Evolutionary conservation across 331 rosid genomes (phyloP).

Genomic region (Malus hybrid): DNA sequence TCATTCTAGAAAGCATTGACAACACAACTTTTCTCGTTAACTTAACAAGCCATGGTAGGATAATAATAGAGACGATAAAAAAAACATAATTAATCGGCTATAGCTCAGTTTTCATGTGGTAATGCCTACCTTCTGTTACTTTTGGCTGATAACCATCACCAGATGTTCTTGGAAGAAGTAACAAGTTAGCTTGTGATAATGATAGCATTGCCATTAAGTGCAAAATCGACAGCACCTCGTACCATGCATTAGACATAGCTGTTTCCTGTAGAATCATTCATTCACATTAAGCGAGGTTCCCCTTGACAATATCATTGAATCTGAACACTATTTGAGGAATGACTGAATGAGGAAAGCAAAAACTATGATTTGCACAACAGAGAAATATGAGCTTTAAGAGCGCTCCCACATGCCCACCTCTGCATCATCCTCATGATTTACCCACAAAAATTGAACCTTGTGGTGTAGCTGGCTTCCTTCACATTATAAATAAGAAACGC

Average conservation of each 20-base stretch:
- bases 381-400: conserved; percentile 1
- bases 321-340: not conserved
- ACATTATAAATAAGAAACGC: conserved; percentile 23
- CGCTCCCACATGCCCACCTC: conserved; percentile 42
- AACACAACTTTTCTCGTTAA: not conserved
- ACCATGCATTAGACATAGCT: conserved; percentile 78
- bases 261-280: conserved; percentile 70
- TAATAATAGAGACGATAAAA: not conserved
- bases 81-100: not conserved
- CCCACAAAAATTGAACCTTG: conserved; percentile 80
- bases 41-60: not conserved
- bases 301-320: not conserved
- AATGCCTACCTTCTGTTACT: conserved; percentile 73
- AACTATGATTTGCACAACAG: not conserved
- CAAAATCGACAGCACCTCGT: conserved; percentile 91
- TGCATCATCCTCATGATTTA: conserved; percentile 90
- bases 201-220: conserved; percentile 88
- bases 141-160: conserved; percentile 74
- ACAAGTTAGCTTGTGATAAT: conserved; percentile 78
- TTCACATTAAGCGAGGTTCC: conserved; percentile 9
- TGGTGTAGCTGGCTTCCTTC: conserved; percentile 90
- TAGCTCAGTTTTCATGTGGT: conserved; percentile 10
- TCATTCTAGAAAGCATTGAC: not conserved
- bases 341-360: not conserved
- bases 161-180: conserved; percentile 93